Percentiles rank a stretch among this genome's conserved stretches.
phyloP scores from a whole-genome alignment of 73 alveolate species.

The Paramecium sonneborni region DNA sequence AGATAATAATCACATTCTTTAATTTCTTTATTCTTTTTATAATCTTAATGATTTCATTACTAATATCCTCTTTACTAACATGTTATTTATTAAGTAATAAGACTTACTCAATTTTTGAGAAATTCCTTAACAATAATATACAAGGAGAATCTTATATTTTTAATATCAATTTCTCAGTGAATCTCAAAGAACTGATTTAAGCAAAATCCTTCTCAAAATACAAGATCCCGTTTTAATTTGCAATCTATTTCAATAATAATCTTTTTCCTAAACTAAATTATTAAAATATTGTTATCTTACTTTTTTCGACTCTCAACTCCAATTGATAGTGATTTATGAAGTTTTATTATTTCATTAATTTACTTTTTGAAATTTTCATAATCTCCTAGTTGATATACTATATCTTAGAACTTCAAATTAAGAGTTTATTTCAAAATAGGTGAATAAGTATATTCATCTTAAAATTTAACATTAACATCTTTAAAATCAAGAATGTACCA shows the following conservation, averaged over 20 bases:
- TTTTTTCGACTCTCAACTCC: conserved; percentile 5
- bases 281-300: background rate
- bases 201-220: conserved; percentile 41
- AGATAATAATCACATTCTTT: background rate
- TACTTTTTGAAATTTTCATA: background rate
- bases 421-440: background rate
- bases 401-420: background rate
- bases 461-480: background rate
- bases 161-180: background rate
- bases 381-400: background rate
- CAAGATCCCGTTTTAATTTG: background rate
- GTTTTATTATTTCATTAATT: background rate
- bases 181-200: background rate
- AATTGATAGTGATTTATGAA: background rate
- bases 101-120: background rate
- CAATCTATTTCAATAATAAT: background rate
- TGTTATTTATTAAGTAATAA: background rate
- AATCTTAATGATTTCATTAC: background rate
- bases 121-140: background rate
- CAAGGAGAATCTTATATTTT: background rate
- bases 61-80: background rate
- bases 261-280: conserved; percentile 38
- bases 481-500: background rate
- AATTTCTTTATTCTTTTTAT: background rate
- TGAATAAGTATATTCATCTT: background rate